Percentiles rank a stretch among this genome's conserved stretches.
phyloP scores from a whole-genome alignment of 441 rosid species.

The Populus tomentosa region DNA sequence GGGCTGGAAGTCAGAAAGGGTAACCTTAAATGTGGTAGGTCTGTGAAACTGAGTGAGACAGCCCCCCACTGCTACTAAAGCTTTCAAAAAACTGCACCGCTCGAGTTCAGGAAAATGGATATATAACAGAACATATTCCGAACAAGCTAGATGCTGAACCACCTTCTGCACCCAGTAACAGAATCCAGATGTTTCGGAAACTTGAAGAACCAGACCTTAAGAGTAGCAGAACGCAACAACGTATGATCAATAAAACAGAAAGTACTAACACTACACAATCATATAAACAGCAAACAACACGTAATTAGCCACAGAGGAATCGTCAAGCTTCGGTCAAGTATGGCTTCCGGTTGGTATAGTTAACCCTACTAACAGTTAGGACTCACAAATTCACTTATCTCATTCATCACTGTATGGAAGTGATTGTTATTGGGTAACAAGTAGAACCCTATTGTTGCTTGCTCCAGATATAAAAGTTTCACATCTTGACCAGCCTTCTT shows the following conservation, averaged over 20 bases:
- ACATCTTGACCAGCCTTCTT: slow-evolving; percentile 52
- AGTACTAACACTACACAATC: slow-evolving; percentile 28
- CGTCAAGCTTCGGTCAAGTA: slow-evolving; percentile 29
- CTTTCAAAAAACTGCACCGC: slow-evolving; percentile 29
- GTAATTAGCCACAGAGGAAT: slow-evolving; percentile 17
- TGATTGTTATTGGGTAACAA: slow-evolving; percentile 87
- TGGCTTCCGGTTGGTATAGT: slow-evolving; percentile 24
- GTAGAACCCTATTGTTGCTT: slow-evolving; percentile 93
- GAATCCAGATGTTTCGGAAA: slow-evolving; percentile 17
- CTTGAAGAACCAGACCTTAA: slow-evolving; percentile 11
- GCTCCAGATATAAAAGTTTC: slow-evolving; percentile 61
- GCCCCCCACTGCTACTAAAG: slow-evolving; percentile 19
- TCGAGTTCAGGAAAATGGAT: slow-evolving; percentile 16
- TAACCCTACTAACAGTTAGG: slow-evolving; percentile 35
- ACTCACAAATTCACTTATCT: slow-evolving; percentile 67
- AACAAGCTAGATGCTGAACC: slow-evolving; percentile 38
- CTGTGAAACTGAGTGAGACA: slow-evolving; percentile 32
- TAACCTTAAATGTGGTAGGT: slow-evolving; percentile 16
- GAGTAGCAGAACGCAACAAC: slow-evolving; percentile 15
- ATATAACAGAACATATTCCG: slow-evolving; percentile 19
- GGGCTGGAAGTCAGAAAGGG: slow-evolving; percentile 22
- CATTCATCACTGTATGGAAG: slow-evolving; percentile 79
- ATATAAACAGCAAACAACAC: slow-evolving; percentile 27
- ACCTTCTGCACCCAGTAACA: slow-evolving; percentile 20
- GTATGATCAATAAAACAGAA: slow-evolving; percentile 21